Evolutionary conservation across 306 rosid species (phyloP).

Genomic region (Nissolia schottii): DNA sequence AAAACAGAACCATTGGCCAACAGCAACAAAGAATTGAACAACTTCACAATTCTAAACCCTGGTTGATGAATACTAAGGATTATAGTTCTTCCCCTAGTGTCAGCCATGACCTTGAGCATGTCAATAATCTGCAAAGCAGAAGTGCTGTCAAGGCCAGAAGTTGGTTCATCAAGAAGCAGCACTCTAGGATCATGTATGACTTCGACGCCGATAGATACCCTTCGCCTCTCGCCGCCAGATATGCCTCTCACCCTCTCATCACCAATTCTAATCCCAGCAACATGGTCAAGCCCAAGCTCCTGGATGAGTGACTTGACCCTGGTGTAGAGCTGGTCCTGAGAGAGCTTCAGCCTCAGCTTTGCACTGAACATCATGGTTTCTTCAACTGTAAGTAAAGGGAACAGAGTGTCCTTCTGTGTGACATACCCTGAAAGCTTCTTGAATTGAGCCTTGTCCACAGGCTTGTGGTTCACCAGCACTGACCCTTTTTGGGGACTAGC

Average conservation of each 20-base stretch:
- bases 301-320: slow-evolving; percentile 64
- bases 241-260: slow-evolving; percentile 80
- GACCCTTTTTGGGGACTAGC: slow-evolving; percentile 55
- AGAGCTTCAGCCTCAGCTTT: slow-evolving; percentile 48
- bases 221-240: slow-evolving; percentile 85
- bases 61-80: slow-evolving; percentile 92
- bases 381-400: slow-evolving; percentile 81
- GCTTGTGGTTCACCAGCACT: slow-evolving; percentile 54
- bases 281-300: slow-evolving; percentile 76
- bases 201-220: slow-evolving; percentile 93
- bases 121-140: slow-evolving; percentile 84
- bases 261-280: slow-evolving; percentile 65
- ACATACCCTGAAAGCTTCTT: slow-evolving; percentile 81
- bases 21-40: slow-evolving; percentile 62
- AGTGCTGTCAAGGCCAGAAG: slow-evolving; percentile 93
- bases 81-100: slow-evolving; percentile 59
- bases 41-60: slow-evolving; percentile 81
- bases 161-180: slow-evolving; percentile 84
- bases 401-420: slow-evolving; percentile 75
- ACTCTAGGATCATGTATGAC: slow-evolving; percentile 89
- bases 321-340: slow-evolving; percentile 38
- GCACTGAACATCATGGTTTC: slow-evolving; percentile 90
- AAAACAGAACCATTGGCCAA: slow-evolving; percentile 69
- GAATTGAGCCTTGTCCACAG: slow-evolving; percentile 57
- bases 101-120: slow-evolving; percentile 85